Evolutionary conservation across 148 eudicot genomes (phyloP), one percentile per base, ranked within the genome.

Genomic region (Selenicereus undatus): DNA sequence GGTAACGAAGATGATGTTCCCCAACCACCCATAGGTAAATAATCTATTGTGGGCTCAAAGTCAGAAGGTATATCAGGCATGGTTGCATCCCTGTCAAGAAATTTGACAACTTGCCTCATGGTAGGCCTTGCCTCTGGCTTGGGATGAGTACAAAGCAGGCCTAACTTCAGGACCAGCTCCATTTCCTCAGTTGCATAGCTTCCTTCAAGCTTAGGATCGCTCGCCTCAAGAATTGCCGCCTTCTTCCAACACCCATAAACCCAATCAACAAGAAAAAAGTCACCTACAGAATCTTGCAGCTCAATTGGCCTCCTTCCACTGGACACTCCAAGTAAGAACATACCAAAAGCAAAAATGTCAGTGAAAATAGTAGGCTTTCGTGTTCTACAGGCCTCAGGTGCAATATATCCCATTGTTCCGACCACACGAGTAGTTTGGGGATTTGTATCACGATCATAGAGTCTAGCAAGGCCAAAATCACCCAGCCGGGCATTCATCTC

Each of bases 361-460:
- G 92, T 84, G 18, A 83, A 78, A 2, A 88, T 82, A 13, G 91
- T 89, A 60, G 90, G 87, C 83, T 82, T 89, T 0, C 91, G 90
- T 1, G 88, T 90, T 48, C 82, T 80, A 1, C 89, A 50, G 17
- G 80, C 79, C 78, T 91, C 95, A 2, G 95, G 95, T 0, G 93
- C 90, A 6, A 91, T 78, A 74, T 90, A 91, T 32, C 95, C 95
- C 27, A 90, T 48, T 2, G 95, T 91, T 18, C 95, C 93, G 2
- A 89, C 93, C 22, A 86, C 88, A 5, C 76, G 77, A 5, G 95
- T 90, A 2, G 93, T 91, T 21, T 74, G 68, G 4, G 91, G 90
- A 70, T 88, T 81, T 1, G 84, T 35, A 20, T 86, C 91, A 35
- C 89, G 95, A 26, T 91, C 93, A 43, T 89, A 88, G n/a, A 90